Evolutionary conservation across 2,329 filamentous ascomycete genomes (phyloP), one percentile per base, ranked within the genome.

Genomic region (Colletotrichum abscissum): DNA sequence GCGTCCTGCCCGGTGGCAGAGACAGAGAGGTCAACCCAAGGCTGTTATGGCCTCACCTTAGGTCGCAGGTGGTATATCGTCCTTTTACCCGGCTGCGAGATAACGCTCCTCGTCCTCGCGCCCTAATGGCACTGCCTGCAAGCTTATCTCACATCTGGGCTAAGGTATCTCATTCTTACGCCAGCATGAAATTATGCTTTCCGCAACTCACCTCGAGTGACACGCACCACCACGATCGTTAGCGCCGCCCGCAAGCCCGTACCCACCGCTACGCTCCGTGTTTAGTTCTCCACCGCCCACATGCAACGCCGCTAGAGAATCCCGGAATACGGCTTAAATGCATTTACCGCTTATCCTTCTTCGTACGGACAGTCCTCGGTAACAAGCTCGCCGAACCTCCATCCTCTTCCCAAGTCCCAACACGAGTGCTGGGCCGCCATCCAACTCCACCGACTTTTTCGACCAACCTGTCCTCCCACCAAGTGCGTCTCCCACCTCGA

Each of bases 361-460:
- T 60, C 26, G 28, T 67, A 49, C 35, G 22, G 16, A 42, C 16
- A 42, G 38, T 52, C 52, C 60, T 73, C 71, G 67, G 67, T 30
- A 63, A 59, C 68, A 54, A 22, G 16, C 62, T 67, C 57, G 57
- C 72, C 62, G 68, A 72, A 54, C 63, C 68, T 63, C 72, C 63
- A 62, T 74, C 55, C 60, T 56, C 30, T 49, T 73, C 70, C 60
- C 56, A 73, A 71, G 55, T 73, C 70, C 60, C 56, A 73, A 71
- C 60, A 56, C 70, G 67, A 73, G 72, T 35, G 69, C 63, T 68
- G 68, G 63, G 56, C 72, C 72, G 63, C 58, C 57, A 67, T 58
- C 69, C 69, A 60, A 60, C 68, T 74, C 72, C 72, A 74, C 72
- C 72, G 69, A 63, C 68, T 59, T 59, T 71, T 72, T 22, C 42